A percentile compares a stretch with the other conserved stretches of the same genome.
phyloP scores from a whole-genome alignment of 805 yeast genomes.

The Wickerhamiella occidentalis region DNA sequence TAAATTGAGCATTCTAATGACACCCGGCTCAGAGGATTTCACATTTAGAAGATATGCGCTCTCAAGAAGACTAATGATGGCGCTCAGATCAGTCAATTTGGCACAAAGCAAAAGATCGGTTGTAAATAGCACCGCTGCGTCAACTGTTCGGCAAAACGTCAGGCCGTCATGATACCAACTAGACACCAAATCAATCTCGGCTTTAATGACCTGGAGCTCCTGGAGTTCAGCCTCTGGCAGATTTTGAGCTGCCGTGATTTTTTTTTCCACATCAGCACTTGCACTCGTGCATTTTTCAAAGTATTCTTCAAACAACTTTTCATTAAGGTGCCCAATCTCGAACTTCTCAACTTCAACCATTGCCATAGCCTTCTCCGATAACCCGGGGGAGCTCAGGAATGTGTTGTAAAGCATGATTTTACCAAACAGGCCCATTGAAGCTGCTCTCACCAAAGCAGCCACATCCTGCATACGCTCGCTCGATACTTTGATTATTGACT shows the following conservation, averaged over 20 bases:
- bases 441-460: not conserved
- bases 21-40: not conserved
- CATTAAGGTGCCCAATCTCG: not conserved
- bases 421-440: not conserved
- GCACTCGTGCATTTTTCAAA: not conserved
- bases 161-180: slow-evolving; percentile 2
- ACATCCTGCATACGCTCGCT: not conserved
- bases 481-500: not conserved
- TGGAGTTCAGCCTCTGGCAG: not conserved
- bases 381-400: not conserved
- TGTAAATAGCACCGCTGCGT: not conserved
- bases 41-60: not conserved
- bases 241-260: not conserved
- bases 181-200: not conserved
- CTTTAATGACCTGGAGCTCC: not conserved
- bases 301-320: not conserved
- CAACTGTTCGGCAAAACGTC: not conserved
- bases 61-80: not conserved
- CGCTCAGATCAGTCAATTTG: not conserved
- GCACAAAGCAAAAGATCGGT: not conserved
- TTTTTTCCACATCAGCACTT: not conserved
- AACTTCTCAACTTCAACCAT: not conserved
- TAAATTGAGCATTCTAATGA: not conserved
- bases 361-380: not conserved
- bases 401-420: not conserved